Percentiles rank a stretch among this genome's conserved stretches.
Evolutionary conservation across 345 rosid genomes (phyloP).

Genomic region (Arabidopsis thaliana): DNA sequence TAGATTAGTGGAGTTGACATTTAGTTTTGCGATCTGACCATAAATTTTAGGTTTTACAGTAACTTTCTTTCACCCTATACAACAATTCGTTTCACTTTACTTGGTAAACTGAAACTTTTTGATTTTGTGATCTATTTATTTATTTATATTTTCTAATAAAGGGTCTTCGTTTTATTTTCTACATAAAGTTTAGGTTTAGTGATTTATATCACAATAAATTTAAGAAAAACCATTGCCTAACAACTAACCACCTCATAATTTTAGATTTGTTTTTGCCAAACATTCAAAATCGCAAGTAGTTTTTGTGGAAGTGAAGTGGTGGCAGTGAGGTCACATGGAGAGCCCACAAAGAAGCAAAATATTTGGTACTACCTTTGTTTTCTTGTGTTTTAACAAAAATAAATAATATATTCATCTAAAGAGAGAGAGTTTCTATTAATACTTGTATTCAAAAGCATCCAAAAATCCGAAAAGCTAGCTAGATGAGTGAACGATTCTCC

Average conservation of each 20-base stretch:
- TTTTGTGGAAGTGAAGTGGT: conserved; percentile 40
- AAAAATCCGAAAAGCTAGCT: conserved; percentile 41
- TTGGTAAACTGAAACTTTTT: not conserved
- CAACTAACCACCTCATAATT: conserved; percentile 1
- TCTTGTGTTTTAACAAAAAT: conserved; percentile 43
- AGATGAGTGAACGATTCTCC: conserved; percentile 43
- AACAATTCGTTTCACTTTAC: not conserved
- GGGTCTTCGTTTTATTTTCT: no score
- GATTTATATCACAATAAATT: conserved; percentile 11
- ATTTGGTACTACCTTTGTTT: conserved; percentile 45
- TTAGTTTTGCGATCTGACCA: not conserved
- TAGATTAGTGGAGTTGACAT: conserved; percentile 5
- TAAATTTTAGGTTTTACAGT: not conserved
- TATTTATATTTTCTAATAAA: no score
- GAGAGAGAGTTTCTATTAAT: conserved; percentile 26
- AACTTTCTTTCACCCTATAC: not conserved
- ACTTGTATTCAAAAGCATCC: conserved; percentile 32
- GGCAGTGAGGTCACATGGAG: conserved; percentile 77
- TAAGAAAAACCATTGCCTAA: not conserved
- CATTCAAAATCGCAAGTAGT: conserved; percentile 38
- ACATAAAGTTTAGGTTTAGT: not conserved
- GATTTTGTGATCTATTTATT: not conserved
- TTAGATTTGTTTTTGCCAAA: not conserved
- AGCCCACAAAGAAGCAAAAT: conserved; percentile 44
- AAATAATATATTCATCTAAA: conserved; percentile 24